These are phyloP conservation scores for Astragalus glycyphyllos DNA, from an alignment of 306 rosid genomes.

Conservation along the genomic window DNA sequence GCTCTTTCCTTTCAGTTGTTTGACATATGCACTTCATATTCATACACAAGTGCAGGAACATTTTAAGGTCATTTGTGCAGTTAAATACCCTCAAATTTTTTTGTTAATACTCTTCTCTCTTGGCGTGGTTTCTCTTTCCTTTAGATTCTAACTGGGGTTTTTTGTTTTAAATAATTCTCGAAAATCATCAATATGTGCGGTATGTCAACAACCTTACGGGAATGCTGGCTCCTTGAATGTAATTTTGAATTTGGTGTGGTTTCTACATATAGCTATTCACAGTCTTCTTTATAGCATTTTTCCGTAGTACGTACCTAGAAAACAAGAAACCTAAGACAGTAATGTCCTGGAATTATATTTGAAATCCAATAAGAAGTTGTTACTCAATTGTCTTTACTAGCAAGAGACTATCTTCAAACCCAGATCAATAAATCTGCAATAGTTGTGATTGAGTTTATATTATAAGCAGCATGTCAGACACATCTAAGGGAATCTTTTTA, in stretches of 20 bases:
- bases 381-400: slow-evolving; percentile 52
- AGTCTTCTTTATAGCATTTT: background rate
- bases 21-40: slow-evolving; percentile 2
- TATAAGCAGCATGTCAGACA: slow-evolving; percentile 28
- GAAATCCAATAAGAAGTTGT: slow-evolving; percentile 33
- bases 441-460: slow-evolving; percentile 34
- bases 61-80: background rate
- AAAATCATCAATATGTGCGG: background rate
- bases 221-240: slow-evolving; percentile 20
- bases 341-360: too few relatives aligned
- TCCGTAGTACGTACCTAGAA: too few relatives aligned
- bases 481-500: slow-evolving; percentile 2
- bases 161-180: background rate
- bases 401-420: slow-evolving; percentile 41
- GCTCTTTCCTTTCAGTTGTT: background rate
- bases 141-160: background rate
- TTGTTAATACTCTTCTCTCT: slow-evolving; percentile 12
- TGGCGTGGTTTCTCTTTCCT: background rate
- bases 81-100: slow-evolving; percentile 7
- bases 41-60: slow-evolving; percentile 9
- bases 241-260: background rate
- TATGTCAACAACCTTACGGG: background rate
- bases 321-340: too few relatives aligned
- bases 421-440: slow-evolving; percentile 49
- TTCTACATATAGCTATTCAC: too few relatives aligned